Conservation (phyloP, 176 grass and related monocot species). For the Otatea glauca region DNA sequence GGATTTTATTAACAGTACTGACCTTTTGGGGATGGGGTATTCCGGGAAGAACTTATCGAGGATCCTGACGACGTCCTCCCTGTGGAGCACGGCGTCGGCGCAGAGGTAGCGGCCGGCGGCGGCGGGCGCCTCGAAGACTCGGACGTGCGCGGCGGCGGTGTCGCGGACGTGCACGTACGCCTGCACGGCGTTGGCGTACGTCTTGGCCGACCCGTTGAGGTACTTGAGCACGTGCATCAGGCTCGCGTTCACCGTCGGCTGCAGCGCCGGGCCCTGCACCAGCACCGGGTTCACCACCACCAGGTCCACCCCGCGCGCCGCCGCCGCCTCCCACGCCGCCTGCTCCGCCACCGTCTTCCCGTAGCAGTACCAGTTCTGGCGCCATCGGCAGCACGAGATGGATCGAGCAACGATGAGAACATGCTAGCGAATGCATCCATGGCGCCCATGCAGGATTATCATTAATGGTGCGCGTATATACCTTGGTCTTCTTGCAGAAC, state of each 20-base stretch:
- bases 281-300: conserved; percentile 72
- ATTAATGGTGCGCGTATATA: background rate
- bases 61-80: conserved; percentile 67
- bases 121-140: conserved; percentile 61
- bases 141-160: conserved; percentile 67
- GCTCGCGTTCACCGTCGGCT: conserved; percentile 80
- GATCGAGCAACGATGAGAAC: background rate
- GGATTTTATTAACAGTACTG: background rate
- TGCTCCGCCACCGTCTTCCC: conserved; percentile 74
- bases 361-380: conserved; percentile 90
- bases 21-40: conserved; percentile 72
- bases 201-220: conserved; percentile 61
- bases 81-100: conserved; percentile 66
- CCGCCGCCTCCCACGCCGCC: conserved; percentile 66
- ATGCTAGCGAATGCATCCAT: background rate
- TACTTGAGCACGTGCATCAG: conserved; percentile 77
- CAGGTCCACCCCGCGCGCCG: conserved; percentile 57
- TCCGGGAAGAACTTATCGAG: conserved; percentile 67
- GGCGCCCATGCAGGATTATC: background rate
- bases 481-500: conserved; percentile 68
- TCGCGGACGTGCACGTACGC: conserved; percentile 88
- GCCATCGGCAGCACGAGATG: background rate
- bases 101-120: conserved; percentile 70
- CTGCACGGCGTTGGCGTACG: conserved; percentile 81
- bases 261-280: conserved; percentile 75